Conservation (phyloP, 1,284 basidiomycete species). For the Trichosporon inkin region DNA sequence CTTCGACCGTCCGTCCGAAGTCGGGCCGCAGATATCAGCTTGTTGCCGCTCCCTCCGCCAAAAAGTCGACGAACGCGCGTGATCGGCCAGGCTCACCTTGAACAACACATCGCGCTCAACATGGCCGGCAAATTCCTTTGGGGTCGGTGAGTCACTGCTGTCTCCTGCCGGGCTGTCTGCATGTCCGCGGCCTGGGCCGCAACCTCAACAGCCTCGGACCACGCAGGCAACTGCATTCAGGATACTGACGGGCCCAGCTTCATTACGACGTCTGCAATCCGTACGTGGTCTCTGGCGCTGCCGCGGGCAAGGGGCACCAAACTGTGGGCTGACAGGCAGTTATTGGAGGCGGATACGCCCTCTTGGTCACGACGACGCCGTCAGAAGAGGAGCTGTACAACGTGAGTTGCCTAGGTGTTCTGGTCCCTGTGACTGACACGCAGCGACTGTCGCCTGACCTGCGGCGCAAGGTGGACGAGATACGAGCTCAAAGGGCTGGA, state of each 20-base stretch:
- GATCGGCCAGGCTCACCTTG: background rate
- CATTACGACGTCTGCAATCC: conserved; percentile 24
- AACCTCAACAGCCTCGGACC: too few species aligned
- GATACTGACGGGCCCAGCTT: conserved; percentile 28
- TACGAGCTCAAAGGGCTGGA: conserved; percentile 34
- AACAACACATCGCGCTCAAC: background rate
- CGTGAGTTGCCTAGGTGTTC: conserved; percentile 23
- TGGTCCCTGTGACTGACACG: conserved; percentile 5
- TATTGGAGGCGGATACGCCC: conserved; percentile 15
- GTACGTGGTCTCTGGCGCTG: conserved; percentile 26
- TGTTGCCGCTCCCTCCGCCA: background rate
- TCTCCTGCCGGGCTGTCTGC: background rate
- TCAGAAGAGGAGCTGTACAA: conserved; percentile 47
- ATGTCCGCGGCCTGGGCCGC: too few species aligned
- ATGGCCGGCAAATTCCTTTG: conserved; percentile 31
- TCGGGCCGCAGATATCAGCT: background rate
- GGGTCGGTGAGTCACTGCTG: conserved; percentile 31
- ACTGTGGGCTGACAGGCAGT: conserved; percentile 16
- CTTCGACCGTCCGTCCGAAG: too few species aligned
- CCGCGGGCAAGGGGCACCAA: too few species aligned
- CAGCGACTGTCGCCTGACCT: conserved; percentile 45
- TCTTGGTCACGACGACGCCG: conserved; percentile 36
- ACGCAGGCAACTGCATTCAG: background rate
- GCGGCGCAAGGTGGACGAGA: conserved; percentile 43
- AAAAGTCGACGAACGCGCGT: background rate